Conservation (phyloP, 257 asterid genomes). For the Craterostigma plantagineum region DNA sequence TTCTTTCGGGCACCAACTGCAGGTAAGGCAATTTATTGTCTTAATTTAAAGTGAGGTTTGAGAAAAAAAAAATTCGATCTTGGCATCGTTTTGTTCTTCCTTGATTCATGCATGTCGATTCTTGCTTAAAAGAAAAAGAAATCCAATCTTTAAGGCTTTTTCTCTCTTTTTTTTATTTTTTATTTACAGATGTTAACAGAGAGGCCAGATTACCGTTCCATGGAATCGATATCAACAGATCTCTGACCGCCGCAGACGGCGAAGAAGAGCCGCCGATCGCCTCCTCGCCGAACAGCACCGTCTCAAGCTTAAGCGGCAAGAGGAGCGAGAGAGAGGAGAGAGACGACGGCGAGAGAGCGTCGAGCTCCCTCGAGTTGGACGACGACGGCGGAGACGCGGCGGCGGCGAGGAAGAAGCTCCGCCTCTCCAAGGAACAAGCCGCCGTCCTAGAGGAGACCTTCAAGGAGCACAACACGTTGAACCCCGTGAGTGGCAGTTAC, state of each 20-base stretch:
- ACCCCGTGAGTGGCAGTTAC: conserved; percentile 41
- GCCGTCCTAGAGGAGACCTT: conserved; percentile 80
- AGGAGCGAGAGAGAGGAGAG: conserved; percentile 68
- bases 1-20: neutral
- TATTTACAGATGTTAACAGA: conserved; percentile 29
- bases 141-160: conserved; percentile 6
- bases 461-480: conserved; percentile 78
- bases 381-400: conserved; percentile 73
- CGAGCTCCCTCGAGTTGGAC: conserved; percentile 55
- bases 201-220: conserved; percentile 21
- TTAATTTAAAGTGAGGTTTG: no score
- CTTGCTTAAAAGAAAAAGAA: neutral
- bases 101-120: no score
- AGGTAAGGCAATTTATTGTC: no score
- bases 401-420: conserved; percentile 66
- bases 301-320: conserved; percentile 85
- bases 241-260: conserved; percentile 20
- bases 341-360: conserved; percentile 49
- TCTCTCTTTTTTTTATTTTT: neutral
- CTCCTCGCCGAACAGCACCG: conserved; percentile 90
- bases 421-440: conserved; percentile 88
- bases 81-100: no score
- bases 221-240: conserved; percentile 66
- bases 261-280: conserved; percentile 42
- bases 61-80: no score